A percentile compares a stretch with the other conserved stretches of the same genome.
Conservation (phyloP, 2,329 filamentous ascomycete genomes). For the Pyricularia sp. region DNA sequence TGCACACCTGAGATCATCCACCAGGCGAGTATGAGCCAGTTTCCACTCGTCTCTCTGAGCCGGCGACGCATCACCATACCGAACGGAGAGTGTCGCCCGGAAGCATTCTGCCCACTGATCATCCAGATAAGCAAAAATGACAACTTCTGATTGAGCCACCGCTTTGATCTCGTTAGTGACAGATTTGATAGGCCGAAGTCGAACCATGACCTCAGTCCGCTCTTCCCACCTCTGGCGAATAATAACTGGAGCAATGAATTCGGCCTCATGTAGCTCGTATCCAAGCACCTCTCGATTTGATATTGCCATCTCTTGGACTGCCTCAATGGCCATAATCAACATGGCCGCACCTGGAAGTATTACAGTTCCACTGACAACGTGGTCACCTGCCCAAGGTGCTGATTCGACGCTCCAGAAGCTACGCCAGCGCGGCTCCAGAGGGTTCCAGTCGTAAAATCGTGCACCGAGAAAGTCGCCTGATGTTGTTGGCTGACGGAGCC, state of each 20-base stretch:
- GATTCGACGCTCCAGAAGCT: constrained; percentile 21
- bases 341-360: constrained; percentile 4
- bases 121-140: constrained; percentile 8
- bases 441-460: constrained; percentile 5
- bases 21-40: not conserved
- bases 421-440: constrained; percentile 4
- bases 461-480: not conserved
- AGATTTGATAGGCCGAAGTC: constrained; percentile 6
- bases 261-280: constrained; percentile 10
- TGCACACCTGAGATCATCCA: not conserved
- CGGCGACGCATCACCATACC: constrained; percentile 1
- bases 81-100: constrained; percentile 6
- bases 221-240: not conserved
- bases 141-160: constrained; percentile 10
- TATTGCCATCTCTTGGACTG: constrained; percentile 17
- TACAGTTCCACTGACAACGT: constrained; percentile 16
- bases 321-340: constrained; percentile 6
- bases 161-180: not conserved
- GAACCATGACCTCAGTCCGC: constrained; percentile 9
- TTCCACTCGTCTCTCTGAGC: not conserved
- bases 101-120: constrained; percentile 11
- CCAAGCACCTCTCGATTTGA: not conserved
- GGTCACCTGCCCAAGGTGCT: constrained; percentile 18
- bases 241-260: constrained; percentile 4
- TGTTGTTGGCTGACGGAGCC: not conserved